Conservation (phyloP, 768 basidiomycete species). For the Piloderma croceum region DNA sequence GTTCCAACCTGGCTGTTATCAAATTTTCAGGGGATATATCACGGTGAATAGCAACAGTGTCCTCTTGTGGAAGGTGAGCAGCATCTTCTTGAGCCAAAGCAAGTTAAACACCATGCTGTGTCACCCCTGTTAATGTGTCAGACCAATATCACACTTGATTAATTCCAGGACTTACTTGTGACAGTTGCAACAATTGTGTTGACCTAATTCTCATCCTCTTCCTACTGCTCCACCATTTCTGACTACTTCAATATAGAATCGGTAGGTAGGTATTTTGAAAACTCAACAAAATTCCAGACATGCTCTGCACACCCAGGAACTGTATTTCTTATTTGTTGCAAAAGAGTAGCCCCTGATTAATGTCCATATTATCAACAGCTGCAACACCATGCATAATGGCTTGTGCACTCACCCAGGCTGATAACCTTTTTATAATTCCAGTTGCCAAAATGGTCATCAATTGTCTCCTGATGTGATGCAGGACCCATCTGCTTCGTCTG, state of each 20-base stretch:
- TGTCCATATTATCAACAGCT: not conserved
- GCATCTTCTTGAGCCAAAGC: slow-evolving; percentile 21
- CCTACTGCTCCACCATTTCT: slow-evolving; percentile 11
- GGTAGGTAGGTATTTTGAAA: slow-evolving; percentile 5
- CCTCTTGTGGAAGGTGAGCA: slow-evolving; percentile 1
- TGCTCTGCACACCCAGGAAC: no score
- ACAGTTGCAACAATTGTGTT: not conserved
- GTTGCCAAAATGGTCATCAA: slow-evolving; percentile 5
- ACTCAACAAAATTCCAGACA: slow-evolving; percentile 7
- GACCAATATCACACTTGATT: not conserved
- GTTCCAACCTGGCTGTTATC: slow-evolving; percentile 24
- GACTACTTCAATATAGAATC: slow-evolving; percentile 10
- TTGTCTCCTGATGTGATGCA: slow-evolving; percentile 1
- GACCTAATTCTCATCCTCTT: not conserved
- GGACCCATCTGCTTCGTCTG: not conserved
- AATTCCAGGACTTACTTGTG: slow-evolving; percentile 2
- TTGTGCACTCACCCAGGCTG: slow-evolving; percentile 13
- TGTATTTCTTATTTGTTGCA: not conserved
- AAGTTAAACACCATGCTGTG: slow-evolving; percentile 14
- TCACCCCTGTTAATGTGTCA: slow-evolving; percentile 9
- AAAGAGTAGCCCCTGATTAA: not conserved
- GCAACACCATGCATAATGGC: not conserved
- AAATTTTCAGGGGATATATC: slow-evolving; percentile 19
- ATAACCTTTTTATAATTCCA: slow-evolving; percentile 26
- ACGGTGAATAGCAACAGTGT: not conserved